Conservation (phyloP, 306 rosid species). For the Hippophae gyantsensis region DNA sequence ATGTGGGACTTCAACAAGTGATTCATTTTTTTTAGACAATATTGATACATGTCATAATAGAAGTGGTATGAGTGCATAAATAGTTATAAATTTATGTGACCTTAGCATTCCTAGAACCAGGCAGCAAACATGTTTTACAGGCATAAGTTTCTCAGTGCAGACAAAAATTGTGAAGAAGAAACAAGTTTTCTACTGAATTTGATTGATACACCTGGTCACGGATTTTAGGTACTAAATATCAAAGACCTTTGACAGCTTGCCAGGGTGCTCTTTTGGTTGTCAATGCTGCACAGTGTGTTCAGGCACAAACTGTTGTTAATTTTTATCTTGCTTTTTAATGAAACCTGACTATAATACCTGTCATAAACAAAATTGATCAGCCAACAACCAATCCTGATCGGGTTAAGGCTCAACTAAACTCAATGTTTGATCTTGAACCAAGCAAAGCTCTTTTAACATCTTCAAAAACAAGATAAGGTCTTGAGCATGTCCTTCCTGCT, state of each 20-base stretch:
- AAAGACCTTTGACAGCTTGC: conserved; percentile 81
- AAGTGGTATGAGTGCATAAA: too few relatives aligned
- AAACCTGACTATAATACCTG: conserved; percentile 60
- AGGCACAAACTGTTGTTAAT: conserved; percentile 89
- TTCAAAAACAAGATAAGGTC: conserved; percentile 89
- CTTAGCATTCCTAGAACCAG: conserved; percentile 14
- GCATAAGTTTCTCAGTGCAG: conserved; percentile 23
- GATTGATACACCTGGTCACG: conserved; percentile 90
- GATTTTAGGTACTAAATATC: conserved; percentile 90
- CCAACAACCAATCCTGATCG: conserved; percentile 87
- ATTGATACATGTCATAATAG: too few relatives aligned
- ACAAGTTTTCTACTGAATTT: conserved; percentile 52
- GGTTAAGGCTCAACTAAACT: conserved; percentile 67
- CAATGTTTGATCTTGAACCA: conserved; percentile 86
- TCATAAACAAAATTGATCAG: conserved; percentile 88
- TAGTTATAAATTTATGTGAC: too few relatives aligned
- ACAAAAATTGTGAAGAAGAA: conserved; percentile 23
- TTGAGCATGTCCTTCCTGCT: conserved; percentile 83
- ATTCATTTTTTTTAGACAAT: too few relatives aligned
- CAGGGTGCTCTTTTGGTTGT: conserved; percentile 87
- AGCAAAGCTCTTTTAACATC: conserved; percentile 73
- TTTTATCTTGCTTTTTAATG: conserved; percentile 85
- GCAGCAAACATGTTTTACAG: conserved; percentile 89
- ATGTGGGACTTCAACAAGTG: too few relatives aligned
- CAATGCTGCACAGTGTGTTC: conserved; percentile 94